Evolutionary conservation across 2,329 filamentous ascomycete genomes (phyloP), one percentile per base, ranked within the genome.

Genomic region (Sordariomycetes sp.): DNA sequence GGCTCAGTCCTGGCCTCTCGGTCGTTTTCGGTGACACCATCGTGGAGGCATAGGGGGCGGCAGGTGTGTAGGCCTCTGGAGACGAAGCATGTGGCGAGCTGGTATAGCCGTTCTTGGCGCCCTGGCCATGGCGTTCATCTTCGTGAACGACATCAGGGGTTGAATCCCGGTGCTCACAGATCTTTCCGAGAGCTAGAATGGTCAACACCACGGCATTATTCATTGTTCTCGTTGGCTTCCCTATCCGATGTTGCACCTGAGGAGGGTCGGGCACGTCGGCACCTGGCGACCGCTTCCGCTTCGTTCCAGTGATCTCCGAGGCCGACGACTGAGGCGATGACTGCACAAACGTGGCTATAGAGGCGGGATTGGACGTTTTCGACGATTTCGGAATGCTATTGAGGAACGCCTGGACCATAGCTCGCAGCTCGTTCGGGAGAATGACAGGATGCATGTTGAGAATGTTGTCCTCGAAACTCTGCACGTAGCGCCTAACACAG

Each of bases 101-200:
- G 15, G 48, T 32, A 52, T 72, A 64, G 1, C 72, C 76, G 59
- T 76, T 77, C 52, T 72, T 72, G 22, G 24, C 28, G 17, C 12
- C 10, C 12, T 35, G 22, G 15, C 48, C 24, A 3, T 55, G 53
- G 25, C 48, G 34, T 2, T 50, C 24, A 52, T 58, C 48, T 24
- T 58, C 57, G 56, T 69, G 67, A 2, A 87, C 76, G 2, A 86
- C 73, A 55, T 84, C 80, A 0, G 80, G 80, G 3, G 85, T 74
- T 61, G 72, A 74, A 0, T 76, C 74, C 52, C 74, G 76, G 62
- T 78, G 70, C 10, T 75, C 67, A 64, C 89, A 92, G 13, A 97
- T 87, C 65, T 90, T 90, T 20, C 94, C 94, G 6, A 99, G 73
- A 0, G 92, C 92, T 57, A 97, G 76, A 1, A 96, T 82, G 3